Evolutionary conservation across 495 filamentous ascomycete species (phyloP), one percentile per base, ranked within the genome.

Genomic region (Viridothelium virens): DNA sequence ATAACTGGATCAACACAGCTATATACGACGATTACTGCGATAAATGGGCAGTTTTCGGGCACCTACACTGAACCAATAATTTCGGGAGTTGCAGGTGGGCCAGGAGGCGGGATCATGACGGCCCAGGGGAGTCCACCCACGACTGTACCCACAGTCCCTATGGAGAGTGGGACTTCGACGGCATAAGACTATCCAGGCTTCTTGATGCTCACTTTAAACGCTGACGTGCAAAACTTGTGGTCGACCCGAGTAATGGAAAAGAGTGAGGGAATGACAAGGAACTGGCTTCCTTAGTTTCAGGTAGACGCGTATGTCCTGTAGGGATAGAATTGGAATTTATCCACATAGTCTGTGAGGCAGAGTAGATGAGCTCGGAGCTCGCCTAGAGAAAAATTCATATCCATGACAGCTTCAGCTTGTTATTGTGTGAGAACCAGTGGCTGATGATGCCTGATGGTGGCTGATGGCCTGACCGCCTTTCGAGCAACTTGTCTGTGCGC

Each of bases 401-500:
- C 25, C 25, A 25, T 25, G 25, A 25, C 1, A 25, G 25, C 25
- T 25, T 25, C 25, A 25, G 25, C 25, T 25, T 25, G 25, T 25
- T 44, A 44, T 44, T 44, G 14, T 44, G 41, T 44, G 41, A 44
- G 41, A 44, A 11, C n/a, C 1, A 18, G 53, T 36, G 18, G 53
- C 53, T 34, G 53, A 31, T 44, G 41, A 14, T 44, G 41, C 7
- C 41, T 44, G 48, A 6, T 31, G 5, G 53, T 6, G 25, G 53
- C 14, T 11, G 31, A 59, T 34, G 10, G 33, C 1, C 18, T 59
- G 53, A 59, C 53, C 53, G 53, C 53, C 48, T 53, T 53, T 25
- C 48, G 5, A 53, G 48, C 48, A 59, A 34, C 36, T 59, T 18
- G 31, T 59, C 53, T 36, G 53, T 59, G 53, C 53, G 53, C 6